Percentiles rank a stretch among this genome's conserved stretches.
phyloP scores from a whole-genome alignment of 1,284 basidiomycete species.

The Fereydounia khargensis region DNA sequence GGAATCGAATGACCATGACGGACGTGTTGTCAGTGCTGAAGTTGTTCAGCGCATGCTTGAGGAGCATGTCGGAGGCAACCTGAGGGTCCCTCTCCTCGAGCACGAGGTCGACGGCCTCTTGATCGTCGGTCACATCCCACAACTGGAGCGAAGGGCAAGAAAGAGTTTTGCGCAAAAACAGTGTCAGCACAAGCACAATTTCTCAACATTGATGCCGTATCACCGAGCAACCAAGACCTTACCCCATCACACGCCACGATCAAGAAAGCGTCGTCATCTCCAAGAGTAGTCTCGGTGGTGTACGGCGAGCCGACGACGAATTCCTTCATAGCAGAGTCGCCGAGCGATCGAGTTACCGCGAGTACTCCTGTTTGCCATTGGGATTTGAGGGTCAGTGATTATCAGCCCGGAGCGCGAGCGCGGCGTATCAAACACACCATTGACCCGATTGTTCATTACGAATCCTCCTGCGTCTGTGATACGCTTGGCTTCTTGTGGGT shows the following conservation, averaged over 20 bases:
- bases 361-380: constrained; percentile 65
- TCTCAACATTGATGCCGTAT: background rate
- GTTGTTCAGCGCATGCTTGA: constrained; percentile 80
- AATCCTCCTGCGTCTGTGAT: constrained; percentile 98
- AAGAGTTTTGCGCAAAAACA: background rate
- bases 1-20: constrained; percentile 55
- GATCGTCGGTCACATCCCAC: constrained; percentile 94
- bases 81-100: constrained; percentile 75
- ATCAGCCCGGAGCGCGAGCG: no score
- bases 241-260: constrained; percentile 92
- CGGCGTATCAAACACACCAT: constrained; percentile 61
- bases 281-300: constrained; percentile 91
- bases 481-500: constrained; percentile 92
- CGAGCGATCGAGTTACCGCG: constrained; percentile 91
- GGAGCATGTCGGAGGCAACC: constrained; percentile 72
- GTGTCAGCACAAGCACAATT: constrained; percentile 2
- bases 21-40: constrained; percentile 81
- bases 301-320: constrained; percentile 97
- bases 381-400: background rate
- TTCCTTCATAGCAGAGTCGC: constrained; percentile 98
- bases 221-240: background rate
- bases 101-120: constrained; percentile 84
- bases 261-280: constrained; percentile 86
- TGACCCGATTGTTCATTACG: constrained; percentile 96
- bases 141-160: constrained; percentile 64